Base-by-base conservation (phyloP, 495 filamentous ascomycete species). In the Parathielavia hyrcaniae region DNA sequence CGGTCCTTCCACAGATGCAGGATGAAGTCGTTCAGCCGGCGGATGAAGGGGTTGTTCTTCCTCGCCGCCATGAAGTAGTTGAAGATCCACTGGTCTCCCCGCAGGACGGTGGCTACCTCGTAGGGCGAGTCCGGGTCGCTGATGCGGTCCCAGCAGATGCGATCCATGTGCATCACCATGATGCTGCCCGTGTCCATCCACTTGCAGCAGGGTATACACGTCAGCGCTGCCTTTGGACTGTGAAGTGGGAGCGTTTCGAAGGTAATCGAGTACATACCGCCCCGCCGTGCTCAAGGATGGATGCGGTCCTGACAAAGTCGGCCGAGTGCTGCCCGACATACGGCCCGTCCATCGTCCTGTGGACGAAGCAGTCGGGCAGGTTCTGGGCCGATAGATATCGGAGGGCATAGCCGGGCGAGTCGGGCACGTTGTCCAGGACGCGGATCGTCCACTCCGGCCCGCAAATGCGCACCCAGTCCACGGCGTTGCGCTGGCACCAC, bases 121-220 rank as follows among this genome's bases (percentile, higher is more conserved):
- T 43, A 43, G 16, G 40, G 7, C 40, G 40, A 43, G n/a, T 13
- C 1, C 17, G 40, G 40, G 40, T 43, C 40, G 16, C 40, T n/a
- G 40, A 43, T 43, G 40, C 40, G 4, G 10, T 43, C 40, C 40
- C 40, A 43, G 40, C 40, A 43, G 40, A 43, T 43, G 40, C 40
- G 40, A n/a, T 43, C 40, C 14, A 43, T 43, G 40, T 43, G 40
- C 40, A 43, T 17, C 1, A 43, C 40, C 40, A 43, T 43, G 14
- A 43, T 43, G n/a, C 40, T n/a, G 40, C 40, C 40, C 40, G 40
- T 43, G 40, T 43, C 40, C 40, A 43, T 43, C 40, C 40, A 43
- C 40, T 43, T 1, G 2, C 13, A 8, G 38, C 2, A 40, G 38
- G 12, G 2, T 40, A 40, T 40, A 43, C 7, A 14, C n/a, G 40